Evolutionary conservation across 129 eudicot species (phyloP), one percentile per base, ranked within the genome.

Genomic region (Lactuca sativa): DNA sequence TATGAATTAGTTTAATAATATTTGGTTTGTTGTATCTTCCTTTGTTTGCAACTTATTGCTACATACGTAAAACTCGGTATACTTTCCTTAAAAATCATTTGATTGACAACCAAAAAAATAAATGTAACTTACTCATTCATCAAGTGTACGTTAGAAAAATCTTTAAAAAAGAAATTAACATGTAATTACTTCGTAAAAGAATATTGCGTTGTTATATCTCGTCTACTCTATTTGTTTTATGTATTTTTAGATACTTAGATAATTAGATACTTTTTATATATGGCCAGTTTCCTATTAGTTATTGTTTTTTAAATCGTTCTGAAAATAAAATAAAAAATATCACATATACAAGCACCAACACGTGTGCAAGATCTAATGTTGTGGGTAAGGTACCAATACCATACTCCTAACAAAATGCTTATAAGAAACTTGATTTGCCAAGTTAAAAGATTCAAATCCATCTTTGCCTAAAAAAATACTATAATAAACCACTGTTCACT

Each of bases 401-500:
- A 68, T 68, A 31, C 3, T 15, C 53, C 18, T 47, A 63, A 73
- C 4, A 62, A 32, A 63, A 56, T 47, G 54, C 4, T 59, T 76
- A 16, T 78, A 56, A 64, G 72, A 56, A 74, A 37, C 64, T 55
- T 56, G 64, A 56, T 21, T 69, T 54, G 47, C 38, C 49, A 58
- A 57, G 53, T 67, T 61, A 36, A 36, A 51, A 72, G 69, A 61
- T 72, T 18, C 66, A 71, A 38, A 75, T 60, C 70, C 54, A 74
- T 74, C 74, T 78, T 83, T 71, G 67, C 92, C 67, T 66, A 63
- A 17, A 66, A 66, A 31, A 69, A 71, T 82, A 87, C 87, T 81
- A 86, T 79, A 76, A 59, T 43, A 70, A 44, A 47, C 52, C 52
- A 65, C 74, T 81, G 70, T 67, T 58, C 62, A 69, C 41, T 48